Percentiles rank a stretch among this genome's conserved stretches.
These are phyloP conservation scores for Pythium guiyangense DNA, from an alignment of 352 stramenopile genomes.

Conservation along the genomic window DNA sequence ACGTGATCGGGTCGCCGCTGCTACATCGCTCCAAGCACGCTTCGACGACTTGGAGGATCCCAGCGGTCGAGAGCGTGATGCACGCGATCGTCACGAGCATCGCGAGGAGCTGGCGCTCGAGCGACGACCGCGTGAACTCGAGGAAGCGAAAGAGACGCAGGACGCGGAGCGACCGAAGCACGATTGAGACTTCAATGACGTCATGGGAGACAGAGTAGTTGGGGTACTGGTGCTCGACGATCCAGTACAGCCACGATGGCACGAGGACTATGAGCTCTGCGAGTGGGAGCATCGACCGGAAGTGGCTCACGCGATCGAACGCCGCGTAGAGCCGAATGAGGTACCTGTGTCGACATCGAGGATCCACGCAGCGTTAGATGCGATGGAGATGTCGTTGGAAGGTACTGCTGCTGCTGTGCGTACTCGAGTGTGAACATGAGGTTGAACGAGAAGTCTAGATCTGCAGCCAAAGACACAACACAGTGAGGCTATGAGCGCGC, in stretches of 20 bases:
- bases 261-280: constrained; percentile 58
- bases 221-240: background rate
- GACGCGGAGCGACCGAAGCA: constrained; percentile 58
- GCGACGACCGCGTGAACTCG: constrained; percentile 65
- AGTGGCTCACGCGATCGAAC: constrained; percentile 59
- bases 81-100: constrained; percentile 61
- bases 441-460: constrained; percentile 52
- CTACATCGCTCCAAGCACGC: constrained; percentile 34
- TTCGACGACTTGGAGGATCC: constrained; percentile 64
- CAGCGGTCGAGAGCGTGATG: constrained; percentile 66
- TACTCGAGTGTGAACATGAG: constrained; percentile 71
- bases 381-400: too few relatives aligned
- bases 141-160: constrained; percentile 69
- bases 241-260: constrained; percentile 42
- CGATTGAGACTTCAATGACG: constrained; percentile 18
- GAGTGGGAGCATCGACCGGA: constrained; percentile 39
- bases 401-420: constrained; percentile 2
- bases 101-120: constrained; percentile 62
- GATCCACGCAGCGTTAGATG: background rate
- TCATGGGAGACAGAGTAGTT: constrained; percentile 11
- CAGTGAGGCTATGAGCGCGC: background rate
- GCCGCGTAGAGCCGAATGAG: constrained; percentile 53
- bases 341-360: constrained; percentile 20
- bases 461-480: constrained; percentile 13
- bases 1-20: constrained; percentile 18